phyloP scores from a whole-genome alignment of 176 grass and related monocot species.

The Aegilops tauschii region DNA sequence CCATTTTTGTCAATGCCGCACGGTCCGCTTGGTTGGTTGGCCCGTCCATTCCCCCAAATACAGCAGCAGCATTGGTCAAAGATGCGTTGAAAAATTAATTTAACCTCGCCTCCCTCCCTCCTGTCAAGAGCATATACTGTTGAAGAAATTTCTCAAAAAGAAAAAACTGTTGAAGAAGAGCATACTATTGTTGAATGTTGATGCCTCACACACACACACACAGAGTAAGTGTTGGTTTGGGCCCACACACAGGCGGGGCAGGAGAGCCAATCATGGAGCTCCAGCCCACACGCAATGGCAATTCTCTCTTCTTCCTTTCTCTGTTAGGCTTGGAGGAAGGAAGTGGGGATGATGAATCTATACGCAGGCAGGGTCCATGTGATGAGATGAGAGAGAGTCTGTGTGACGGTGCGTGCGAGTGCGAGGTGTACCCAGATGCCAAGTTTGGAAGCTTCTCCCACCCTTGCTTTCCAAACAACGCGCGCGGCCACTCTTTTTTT shows the following conservation, averaged over 20 bases:
- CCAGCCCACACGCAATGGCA: background rate
- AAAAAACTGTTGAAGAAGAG: too few relatives aligned
- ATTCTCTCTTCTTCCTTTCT: background rate
- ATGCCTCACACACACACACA: background rate
- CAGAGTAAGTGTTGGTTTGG: background rate
- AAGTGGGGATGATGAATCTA: background rate
- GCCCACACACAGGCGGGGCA: background rate
- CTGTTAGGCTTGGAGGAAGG: background rate
- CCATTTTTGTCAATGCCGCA: background rate
- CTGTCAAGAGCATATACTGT: too few relatives aligned
- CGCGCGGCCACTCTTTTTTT: background rate
- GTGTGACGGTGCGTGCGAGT: background rate
- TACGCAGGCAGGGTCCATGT: background rate
- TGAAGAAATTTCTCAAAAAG: too few relatives aligned
- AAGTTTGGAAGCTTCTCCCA: slow-evolving; percentile 17
- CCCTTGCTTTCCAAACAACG: background rate
- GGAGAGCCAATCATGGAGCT: background rate
- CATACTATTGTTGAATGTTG: too few relatives aligned
- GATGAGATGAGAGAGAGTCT: background rate
- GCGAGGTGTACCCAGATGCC: background rate
- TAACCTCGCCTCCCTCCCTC: background rate
- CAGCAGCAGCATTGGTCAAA: background rate
- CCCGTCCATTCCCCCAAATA: background rate
- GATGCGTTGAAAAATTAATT: background rate
- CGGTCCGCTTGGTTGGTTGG: background rate